Evolutionary conservation across 2,329 filamentous ascomycete species (phyloP).

Genomic region (Phaeosphaeria sp.): DNA sequence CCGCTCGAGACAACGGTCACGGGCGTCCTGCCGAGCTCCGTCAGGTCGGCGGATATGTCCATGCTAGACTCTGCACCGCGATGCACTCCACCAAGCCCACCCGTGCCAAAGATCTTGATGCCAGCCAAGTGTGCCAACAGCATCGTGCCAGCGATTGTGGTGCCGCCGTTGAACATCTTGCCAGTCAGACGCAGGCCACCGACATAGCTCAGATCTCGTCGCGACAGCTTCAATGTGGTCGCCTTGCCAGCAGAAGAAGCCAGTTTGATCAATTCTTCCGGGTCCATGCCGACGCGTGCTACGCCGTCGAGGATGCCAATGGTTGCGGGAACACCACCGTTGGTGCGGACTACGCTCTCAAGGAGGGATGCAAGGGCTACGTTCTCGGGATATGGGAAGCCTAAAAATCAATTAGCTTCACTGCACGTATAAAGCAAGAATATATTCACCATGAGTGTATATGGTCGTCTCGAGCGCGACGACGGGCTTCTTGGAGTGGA

Average conservation of each 20-base stretch:
- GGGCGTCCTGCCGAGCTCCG: slow-evolving; percentile 86
- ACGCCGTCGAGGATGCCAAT: slow-evolving; percentile 86
- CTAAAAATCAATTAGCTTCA: slow-evolving; percentile 45
- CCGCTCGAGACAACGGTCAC: slow-evolving; percentile 89
- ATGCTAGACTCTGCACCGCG: slow-evolving; percentile 84
- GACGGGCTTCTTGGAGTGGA: slow-evolving; percentile 77
- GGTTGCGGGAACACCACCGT: slow-evolving; percentile 84
- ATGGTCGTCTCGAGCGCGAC: slow-evolving; percentile 96
- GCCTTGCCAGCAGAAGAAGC: slow-evolving; percentile 69
- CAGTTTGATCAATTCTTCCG: slow-evolving; percentile 76
- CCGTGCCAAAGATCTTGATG: slow-evolving; percentile 92
- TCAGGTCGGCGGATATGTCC: slow-evolving; percentile 95
- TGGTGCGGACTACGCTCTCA: slow-evolving; percentile 78
- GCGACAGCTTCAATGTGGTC: slow-evolving; percentile 80
- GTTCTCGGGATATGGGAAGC: slow-evolving; percentile 75
- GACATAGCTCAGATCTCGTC: slow-evolving; percentile 84
- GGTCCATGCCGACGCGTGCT: slow-evolving; percentile 77
- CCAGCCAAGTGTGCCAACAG: slow-evolving; percentile 84
- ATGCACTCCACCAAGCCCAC: slow-evolving; percentile 93
- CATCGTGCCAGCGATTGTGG: slow-evolving; percentile 94
- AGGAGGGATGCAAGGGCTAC: slow-evolving; percentile 78
- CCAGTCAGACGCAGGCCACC: slow-evolving; percentile 74
- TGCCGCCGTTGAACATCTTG: slow-evolving; percentile 80
- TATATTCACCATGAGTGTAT: slow-evolving; percentile 80
- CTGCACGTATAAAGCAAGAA: not conserved